Percentiles rank a stretch among this genome's conserved stretches.
Evolutionary conservation across 163 green algal genomes (phyloP).

Genomic region (Coccomyxa subellipsoidea): DNA sequence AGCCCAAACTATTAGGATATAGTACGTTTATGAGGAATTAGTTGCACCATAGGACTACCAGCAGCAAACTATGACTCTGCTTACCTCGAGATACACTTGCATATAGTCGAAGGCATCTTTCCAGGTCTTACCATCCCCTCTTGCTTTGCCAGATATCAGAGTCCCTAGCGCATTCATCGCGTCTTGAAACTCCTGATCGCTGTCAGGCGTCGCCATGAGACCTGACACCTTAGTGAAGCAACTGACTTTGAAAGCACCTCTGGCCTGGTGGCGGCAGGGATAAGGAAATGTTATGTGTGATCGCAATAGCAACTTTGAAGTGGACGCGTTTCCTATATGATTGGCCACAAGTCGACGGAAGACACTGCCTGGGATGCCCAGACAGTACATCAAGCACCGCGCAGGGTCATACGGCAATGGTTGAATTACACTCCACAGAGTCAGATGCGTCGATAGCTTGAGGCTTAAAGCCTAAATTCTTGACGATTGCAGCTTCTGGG

Average conservation of each 20-base stretch:
- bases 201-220: background rate
- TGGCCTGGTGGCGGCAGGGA: background rate
- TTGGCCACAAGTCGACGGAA: background rate
- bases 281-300: background rate
- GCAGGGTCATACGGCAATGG: background rate
- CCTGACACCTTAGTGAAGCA: background rate
- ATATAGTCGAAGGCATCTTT: conserved; percentile 71
- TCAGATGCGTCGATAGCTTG: too few relatives aligned
- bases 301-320: background rate
- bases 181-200: conserved; percentile 25
- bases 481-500: too few relatives aligned
- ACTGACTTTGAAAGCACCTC: background rate
- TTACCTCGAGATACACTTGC: conserved; percentile 63
- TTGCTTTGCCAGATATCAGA: conserved; percentile 59
- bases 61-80: background rate
- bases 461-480: too few relatives aligned
- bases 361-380: background rate
- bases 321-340: background rate
- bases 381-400: background rate
- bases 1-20: background rate
- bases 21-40: background rate
- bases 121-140: conserved; percentile 54
- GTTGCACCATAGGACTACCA: background rate
- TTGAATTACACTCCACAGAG: background rate
- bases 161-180: conserved; percentile 49